These are phyloP conservation scores for Euphorbia corollata DNA, from an alignment of 441 rosid genomes.

Conservation along the genomic window DNA sequence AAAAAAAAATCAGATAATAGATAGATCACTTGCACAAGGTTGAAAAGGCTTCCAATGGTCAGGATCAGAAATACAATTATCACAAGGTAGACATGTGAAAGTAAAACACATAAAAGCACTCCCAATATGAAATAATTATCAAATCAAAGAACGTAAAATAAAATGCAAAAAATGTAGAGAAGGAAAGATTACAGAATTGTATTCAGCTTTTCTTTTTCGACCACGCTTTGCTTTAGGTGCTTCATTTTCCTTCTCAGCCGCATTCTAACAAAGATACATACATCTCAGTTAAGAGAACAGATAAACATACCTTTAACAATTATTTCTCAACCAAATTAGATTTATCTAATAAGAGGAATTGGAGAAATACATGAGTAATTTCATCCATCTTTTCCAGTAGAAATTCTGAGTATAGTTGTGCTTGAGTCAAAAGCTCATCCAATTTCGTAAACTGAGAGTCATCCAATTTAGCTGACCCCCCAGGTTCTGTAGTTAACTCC, in stretches of 20 bases:
- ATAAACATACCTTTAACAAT: slow-evolving; percentile 6
- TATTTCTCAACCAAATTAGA: slow-evolving; percentile 14
- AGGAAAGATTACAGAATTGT: slow-evolving; percentile 47
- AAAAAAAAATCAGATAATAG: too few species aligned
- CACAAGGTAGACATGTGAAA: background rate
- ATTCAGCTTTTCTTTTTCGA: slow-evolving; percentile 69
- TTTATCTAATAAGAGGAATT: slow-evolving; percentile 10
- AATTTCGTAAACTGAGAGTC: slow-evolving; percentile 57
- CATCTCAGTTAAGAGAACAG: slow-evolving; percentile 5
- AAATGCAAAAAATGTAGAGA: background rate
- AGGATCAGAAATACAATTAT: background rate
- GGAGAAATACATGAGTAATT: slow-evolving; percentile 49
- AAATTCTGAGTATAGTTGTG: slow-evolving; percentile 77
- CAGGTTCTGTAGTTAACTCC: slow-evolving; percentile 23
- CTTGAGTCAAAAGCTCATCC: slow-evolving; percentile 83
- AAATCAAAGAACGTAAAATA: background rate
- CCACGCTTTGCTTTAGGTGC: slow-evolving; percentile 40
- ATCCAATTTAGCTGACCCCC: slow-evolving; percentile 37
- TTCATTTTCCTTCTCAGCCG: slow-evolving; percentile 40
- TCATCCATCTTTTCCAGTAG: slow-evolving; percentile 88
- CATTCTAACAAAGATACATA: slow-evolving; percentile 42
- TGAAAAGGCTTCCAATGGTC: background rate
- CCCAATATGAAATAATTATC: background rate
- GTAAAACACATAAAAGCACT: background rate
- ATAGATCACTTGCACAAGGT: background rate